These are phyloP conservation scores for Malus orientalis DNA, from an alignment of 306 rosid species.

Conservation along the genomic window DNA sequence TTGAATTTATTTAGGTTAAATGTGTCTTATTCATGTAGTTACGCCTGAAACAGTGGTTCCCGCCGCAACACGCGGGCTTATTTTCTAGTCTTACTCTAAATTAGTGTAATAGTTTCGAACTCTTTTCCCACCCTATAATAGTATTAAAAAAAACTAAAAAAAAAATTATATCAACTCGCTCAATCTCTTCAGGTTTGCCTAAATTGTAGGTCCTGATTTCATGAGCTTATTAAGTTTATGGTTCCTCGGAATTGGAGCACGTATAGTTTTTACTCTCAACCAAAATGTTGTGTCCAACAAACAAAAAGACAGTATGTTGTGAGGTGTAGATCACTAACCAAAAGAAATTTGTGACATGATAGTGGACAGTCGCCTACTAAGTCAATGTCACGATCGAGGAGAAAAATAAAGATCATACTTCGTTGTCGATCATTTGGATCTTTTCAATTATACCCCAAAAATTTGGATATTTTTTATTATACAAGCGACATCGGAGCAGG, in stretches of 20 bases:
- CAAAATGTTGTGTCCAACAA: background rate
- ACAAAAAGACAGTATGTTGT: background rate
- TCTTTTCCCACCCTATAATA: too few relatives aligned
- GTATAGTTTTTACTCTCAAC: background rate
- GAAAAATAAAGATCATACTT: background rate
- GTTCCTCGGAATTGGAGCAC: background rate
- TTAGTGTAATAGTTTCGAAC: too few relatives aligned
- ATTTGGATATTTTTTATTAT: background rate
- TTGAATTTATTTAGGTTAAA: too few relatives aligned
- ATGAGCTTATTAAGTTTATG: background rate
- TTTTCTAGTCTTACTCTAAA: too few relatives aligned
- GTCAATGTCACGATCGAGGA: background rate
- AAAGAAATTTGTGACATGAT: background rate
- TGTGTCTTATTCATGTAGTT: too few relatives aligned
- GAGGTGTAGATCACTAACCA: background rate
- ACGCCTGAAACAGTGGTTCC: too few relatives aligned
- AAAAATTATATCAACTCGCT: too few relatives aligned
- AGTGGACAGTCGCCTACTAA: background rate
- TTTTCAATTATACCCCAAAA: background rate
- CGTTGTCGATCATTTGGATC: background rate
- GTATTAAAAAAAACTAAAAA: too few relatives aligned
- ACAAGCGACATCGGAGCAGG: too few relatives aligned
- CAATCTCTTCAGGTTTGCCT: background rate
- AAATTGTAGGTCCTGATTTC: background rate
- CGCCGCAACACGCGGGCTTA: too few relatives aligned